Base-by-base conservation (phyloP, 75 land plant genomes). In the Azolla pinnata region DNA sequence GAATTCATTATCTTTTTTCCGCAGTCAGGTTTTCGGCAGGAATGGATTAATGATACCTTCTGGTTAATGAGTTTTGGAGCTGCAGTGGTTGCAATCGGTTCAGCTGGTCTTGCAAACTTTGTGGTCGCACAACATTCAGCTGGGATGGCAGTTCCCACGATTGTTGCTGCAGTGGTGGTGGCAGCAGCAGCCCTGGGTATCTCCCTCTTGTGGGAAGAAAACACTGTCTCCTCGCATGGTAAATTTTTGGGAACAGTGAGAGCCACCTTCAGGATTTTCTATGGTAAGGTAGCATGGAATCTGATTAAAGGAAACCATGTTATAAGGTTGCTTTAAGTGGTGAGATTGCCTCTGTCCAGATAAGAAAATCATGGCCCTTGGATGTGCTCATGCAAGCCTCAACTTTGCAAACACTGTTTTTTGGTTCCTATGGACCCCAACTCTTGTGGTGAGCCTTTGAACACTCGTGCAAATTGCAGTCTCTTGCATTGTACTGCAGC, bases 341-440 rank as follows among this genome's bases (percentile, higher is more conserved):
- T n/a, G n/a, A n/a, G n/a, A n/a, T n/a, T 52, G 2, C 24, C 5
- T 24, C 14, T 52, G 3, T 62, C 58, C 81, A 90, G 97, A 91
- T 61, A 79, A 74, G 64, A 79, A 78, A 67, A 67, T 91, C 34
- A 64, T 70, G 70, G 51, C 78, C 19, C 56, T 91, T 62, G 77
- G 70, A 24, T 79, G 75, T 60, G 75, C 76, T 35, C 97, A 91
- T 71, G 81, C 78, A 54, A 72, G 75, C 71, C 62, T 84, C 47
- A 76, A 83, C 31, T 75, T 91, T 32, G 70, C 91, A 7, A 33
- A 72, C 17, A 45, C 68, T 33, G 53, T 72, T 34, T 83, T 86
- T 53, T 86, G 88, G 91, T 67, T 86, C 60, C 76, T 91, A 0
- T 91, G 97, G 97, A 79, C 81, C 48, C 91, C 91, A 33, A 91